phyloP scores from a whole-genome alignment of 495 filamentous ascomycete genomes.

The Daldinia concentrica region DNA sequence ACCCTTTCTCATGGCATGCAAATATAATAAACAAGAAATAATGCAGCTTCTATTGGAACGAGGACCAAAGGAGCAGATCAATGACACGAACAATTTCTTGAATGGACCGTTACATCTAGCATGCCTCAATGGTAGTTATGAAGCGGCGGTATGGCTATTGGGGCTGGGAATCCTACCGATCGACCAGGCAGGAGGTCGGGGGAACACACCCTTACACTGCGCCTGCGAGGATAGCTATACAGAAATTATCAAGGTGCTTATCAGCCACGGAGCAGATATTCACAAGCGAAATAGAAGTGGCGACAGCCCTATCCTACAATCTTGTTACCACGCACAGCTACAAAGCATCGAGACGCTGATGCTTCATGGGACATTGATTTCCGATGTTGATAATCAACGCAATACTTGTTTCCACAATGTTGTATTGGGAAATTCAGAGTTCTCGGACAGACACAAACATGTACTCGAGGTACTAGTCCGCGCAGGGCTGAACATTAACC shows the following conservation, averaged over 20 bases:
- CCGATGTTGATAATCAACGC: neutral
- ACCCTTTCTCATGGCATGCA: slow-evolving; percentile 3
- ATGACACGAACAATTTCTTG: neutral
- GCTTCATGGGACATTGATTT: neutral
- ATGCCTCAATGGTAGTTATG: neutral
- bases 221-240: neutral
- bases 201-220: neutral
- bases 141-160: neutral
- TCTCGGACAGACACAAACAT: neutral
- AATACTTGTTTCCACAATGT: slow-evolving; percentile 3
- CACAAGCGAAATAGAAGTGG: neutral
- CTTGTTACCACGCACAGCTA: neutral
- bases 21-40: neutral
- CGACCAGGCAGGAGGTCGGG: neutral
- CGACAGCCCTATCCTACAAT: slow-evolving; percentile 6
- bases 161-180: neutral
- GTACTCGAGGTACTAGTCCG: neutral
- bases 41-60: slow-evolving; percentile 1
- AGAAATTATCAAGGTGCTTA: neutral
- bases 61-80: slow-evolving; percentile 5
- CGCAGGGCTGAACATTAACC: slow-evolving; percentile 6
- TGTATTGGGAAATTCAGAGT: neutral
- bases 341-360: neutral
- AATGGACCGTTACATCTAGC: slow-evolving; percentile 16
- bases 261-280: slow-evolving; percentile 2